Conservation (phyloP, 1,284 basidiomycete genomes). For the Puccinia polysora region DNA sequence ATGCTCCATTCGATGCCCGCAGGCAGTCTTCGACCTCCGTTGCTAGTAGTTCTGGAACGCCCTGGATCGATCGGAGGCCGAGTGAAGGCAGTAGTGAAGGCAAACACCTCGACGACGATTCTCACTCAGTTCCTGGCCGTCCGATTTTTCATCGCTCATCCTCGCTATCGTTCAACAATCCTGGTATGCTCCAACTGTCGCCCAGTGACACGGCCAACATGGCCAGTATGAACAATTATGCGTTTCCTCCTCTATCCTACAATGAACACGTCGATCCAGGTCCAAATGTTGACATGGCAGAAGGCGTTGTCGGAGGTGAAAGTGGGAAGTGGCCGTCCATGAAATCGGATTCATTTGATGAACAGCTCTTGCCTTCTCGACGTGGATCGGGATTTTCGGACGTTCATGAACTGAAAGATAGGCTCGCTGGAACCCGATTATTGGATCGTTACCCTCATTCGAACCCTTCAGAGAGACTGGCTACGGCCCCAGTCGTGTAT, state of each 20-base stretch:
- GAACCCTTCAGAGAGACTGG: neutral
- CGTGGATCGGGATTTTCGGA: constrained; percentile 9
- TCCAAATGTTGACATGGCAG: neutral
- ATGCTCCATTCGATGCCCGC: neutral
- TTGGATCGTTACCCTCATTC: constrained; percentile 8
- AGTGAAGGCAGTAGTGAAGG: constrained; percentile 2
- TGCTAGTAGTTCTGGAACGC: constrained; percentile 5
- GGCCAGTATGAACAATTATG: constrained; percentile 3
- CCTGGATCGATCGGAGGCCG: constrained; percentile 21
- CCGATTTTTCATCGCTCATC: constrained; percentile 10
- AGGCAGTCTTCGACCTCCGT: constrained; percentile 10
- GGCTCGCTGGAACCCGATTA: neutral
- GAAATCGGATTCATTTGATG: constrained; percentile 5
- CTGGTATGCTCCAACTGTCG: neutral
- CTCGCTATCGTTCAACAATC: constrained; percentile 14
- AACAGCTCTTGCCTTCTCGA: neutral
- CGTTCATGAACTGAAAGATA: constrained; percentile 9
- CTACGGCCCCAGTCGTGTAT: neutral
- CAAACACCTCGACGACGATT: constrained; percentile 1
- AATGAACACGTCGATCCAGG: neutral
- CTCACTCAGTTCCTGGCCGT: neutral
- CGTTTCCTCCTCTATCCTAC: neutral
- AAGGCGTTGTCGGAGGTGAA: neutral
- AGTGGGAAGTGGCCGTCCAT: neutral
- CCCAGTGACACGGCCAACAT: neutral